Base-by-base conservation (phyloP, 2,329 filamentous ascomycete species). In the Trichoderma arundinaceum region DNA sequence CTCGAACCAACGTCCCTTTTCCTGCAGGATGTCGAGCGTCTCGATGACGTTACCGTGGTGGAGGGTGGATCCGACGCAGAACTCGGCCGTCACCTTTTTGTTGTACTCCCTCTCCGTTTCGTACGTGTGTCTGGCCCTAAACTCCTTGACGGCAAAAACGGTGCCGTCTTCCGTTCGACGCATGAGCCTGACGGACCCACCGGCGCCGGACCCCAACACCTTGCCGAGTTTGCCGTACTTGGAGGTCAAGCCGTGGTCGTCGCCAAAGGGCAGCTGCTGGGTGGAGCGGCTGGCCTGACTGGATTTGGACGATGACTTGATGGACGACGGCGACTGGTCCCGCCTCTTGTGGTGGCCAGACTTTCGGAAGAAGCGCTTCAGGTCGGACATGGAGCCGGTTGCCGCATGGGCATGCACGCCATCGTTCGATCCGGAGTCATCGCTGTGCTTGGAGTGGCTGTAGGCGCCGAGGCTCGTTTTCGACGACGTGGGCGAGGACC, bases 1-100 rank as follows among this genome's bases (percentile, higher is more conserved):
- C 74, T 98, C 94, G 74, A 93, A 99, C 92, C 95, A 99, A 69
- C 90, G 93, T 58, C 88, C 88, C 77, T 94, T 95, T 79, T 99
- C 95, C 71, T 96, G 92, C 10, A 99, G 88, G 69, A 99, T 96
- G 77, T 99, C 95, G 70, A 99, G 85, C 1, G 95, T 98, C 77
- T 99, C 95, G 72, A 99, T 98, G 71, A 99, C 93, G 76, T 99
- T 99, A 72, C 95, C 94, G 73, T 99, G 95, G 73, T 98, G 95
- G 43, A 99, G 82, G 0, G 95, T 97, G 2, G 94, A 98, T 12
- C 95, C 95, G 71, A 99, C 94, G 75, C 95, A 99, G 77, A 99
- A 99, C 75, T 99, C 95, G 2, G 95, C 94, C 0, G 95, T 99
- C 53, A 99, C 88, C 77, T 99, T 99, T 79, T 99, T 99, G 71